These are phyloP conservation scores for Croton setiger DNA, from an alignment of 441 rosid genomes.

Conservation along the genomic window DNA sequence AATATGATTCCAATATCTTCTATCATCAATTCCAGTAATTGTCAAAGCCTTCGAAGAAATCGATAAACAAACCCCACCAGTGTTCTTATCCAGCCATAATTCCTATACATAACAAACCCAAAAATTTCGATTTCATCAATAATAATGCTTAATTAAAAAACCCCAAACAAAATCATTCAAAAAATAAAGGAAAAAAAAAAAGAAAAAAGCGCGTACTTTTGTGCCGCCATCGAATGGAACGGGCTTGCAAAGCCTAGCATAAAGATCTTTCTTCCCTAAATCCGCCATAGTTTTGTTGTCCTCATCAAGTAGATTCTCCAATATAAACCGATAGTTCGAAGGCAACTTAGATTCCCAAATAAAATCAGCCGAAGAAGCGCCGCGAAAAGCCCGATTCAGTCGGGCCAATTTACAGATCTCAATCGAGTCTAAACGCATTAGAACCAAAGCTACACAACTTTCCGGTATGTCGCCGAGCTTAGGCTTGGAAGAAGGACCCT, in stretches of 20 bases:
- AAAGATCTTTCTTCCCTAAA: slow-evolving; percentile 47
- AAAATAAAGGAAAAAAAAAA: background rate
- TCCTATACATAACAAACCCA: slow-evolving; percentile 41
- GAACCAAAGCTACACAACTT: slow-evolving; percentile 57
- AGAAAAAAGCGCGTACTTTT: slow-evolving; percentile 44
- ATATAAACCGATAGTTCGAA: slow-evolving; percentile 39
- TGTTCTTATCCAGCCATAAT: slow-evolving; percentile 66
- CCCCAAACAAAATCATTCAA: background rate
- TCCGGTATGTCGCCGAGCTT: slow-evolving; percentile 67
- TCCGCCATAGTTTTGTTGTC: slow-evolving; percentile 24
- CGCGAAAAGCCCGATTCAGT: slow-evolving; percentile 49
- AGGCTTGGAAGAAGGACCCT: slow-evolving; percentile 28
- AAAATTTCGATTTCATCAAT: background rate
- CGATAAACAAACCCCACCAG: slow-evolving; percentile 59
- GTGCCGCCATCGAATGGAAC: slow-evolving; percentile 51
- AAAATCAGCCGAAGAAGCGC: slow-evolving; percentile 75
- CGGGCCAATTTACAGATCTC: slow-evolving; percentile 68
- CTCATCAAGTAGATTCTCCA: slow-evolving; percentile 42
- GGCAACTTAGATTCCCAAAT: slow-evolving; percentile 75
- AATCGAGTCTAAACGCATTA: slow-evolving; percentile 53
- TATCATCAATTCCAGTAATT: slow-evolving; percentile 73
- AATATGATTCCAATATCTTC: slow-evolving; percentile 71
- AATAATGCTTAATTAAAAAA: too few species aligned
- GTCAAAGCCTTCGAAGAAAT: slow-evolving; percentile 57
- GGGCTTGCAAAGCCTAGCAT: slow-evolving; percentile 41